A percentile compares a stretch with the other conserved stretches of the same genome.
phyloP scores from a whole-genome alignment of 2,329 filamentous ascomycete genomes.

The Thielaviopsis punctulata region DNA sequence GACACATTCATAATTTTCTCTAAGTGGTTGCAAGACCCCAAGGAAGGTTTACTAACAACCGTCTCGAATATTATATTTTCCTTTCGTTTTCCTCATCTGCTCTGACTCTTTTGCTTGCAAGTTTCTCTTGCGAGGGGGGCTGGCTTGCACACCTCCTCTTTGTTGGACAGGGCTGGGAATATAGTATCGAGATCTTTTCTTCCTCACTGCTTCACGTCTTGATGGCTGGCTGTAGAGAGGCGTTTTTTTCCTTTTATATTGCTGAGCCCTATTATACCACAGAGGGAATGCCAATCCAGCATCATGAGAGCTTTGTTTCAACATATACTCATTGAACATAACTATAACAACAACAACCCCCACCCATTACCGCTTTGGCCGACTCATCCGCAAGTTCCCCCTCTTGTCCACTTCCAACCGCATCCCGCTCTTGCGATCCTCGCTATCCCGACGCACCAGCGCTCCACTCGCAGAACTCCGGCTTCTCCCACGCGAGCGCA shows the following conservation, averaged over 20 bases:
- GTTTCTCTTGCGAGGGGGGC: too few species aligned
- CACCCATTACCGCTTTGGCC: slow-evolving; percentile 35
- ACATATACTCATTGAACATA: too few species aligned
- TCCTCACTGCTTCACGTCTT: slow-evolving; percentile 13
- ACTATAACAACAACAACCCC: not conserved
- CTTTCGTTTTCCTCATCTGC: not conserved
- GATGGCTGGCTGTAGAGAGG: slow-evolving; percentile 12
- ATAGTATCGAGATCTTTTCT: slow-evolving; percentile 10
- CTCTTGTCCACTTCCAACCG: slow-evolving; percentile 78
- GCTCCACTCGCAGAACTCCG: not conserved
- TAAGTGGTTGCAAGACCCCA: not conserved
- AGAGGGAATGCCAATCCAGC: too few species aligned
- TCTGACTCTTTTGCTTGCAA: not conserved
- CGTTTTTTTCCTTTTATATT: too few species aligned
- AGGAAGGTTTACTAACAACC: not conserved
- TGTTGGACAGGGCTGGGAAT: not conserved
- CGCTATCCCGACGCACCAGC: slow-evolving; percentile 18
- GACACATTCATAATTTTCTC: not conserved
- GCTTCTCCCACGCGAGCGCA: not conserved
- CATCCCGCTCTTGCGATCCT: slow-evolving; percentile 38
- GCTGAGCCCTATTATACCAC: too few species aligned
- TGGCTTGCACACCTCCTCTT: too few species aligned
- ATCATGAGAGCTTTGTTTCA: too few species aligned
- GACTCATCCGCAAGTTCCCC: slow-evolving; percentile 85
- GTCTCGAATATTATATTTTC: not conserved